Percentiles rank a stretch among this genome's conserved stretches.
Conservation (phyloP, 2,329 filamentous ascomycete genomes). For the Fusarium kyushuense region DNA sequence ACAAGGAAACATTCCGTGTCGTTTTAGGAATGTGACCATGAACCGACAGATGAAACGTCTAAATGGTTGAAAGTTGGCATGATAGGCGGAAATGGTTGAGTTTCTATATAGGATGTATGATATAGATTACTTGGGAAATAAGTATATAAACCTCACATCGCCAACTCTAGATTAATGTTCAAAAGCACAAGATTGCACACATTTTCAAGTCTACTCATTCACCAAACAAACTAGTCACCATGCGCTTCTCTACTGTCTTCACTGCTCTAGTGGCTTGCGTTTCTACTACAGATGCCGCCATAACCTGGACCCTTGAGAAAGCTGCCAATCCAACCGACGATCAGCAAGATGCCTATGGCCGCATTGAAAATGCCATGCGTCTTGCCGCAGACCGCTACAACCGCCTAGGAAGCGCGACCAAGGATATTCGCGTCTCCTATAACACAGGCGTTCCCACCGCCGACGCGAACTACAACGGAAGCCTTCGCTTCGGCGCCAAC, state of each 20-base stretch:
- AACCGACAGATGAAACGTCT: slow-evolving; percentile 18
- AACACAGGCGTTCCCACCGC: slow-evolving; percentile 59
- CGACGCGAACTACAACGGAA: slow-evolving; percentile 60
- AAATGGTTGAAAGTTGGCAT: slow-evolving; percentile 11
- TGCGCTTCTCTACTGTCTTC: slow-evolving; percentile 52
- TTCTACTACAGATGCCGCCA: slow-evolving; percentile 52
- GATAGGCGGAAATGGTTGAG: slow-evolving; percentile 16
- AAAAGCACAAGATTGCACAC: background rate
- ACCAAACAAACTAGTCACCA: slow-evolving; percentile 23
- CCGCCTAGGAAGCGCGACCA: slow-evolving; percentile 51
- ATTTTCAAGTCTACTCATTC: background rate
- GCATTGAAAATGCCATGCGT: slow-evolving; percentile 59
- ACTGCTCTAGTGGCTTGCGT: slow-evolving; percentile 48
- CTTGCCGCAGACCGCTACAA: slow-evolving; percentile 57
- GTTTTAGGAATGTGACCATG: slow-evolving; percentile 15
- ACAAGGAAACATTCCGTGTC: slow-evolving; percentile 22
- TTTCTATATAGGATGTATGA: slow-evolving; percentile 2
- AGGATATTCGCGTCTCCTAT: slow-evolving; percentile 57
- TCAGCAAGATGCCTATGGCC: slow-evolving; percentile 57
- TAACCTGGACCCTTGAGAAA: slow-evolving; percentile 56
- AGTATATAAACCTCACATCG: background rate
- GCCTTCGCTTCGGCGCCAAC: slow-evolving; percentile 61
- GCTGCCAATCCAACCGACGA: slow-evolving; percentile 56
- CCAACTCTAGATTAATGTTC: background rate
- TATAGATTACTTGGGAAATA: background rate